Evolutionary conservation across 2,329 filamentous ascomycete species (phyloP).

Genomic region (Colletotrichum somersetense): DNA sequence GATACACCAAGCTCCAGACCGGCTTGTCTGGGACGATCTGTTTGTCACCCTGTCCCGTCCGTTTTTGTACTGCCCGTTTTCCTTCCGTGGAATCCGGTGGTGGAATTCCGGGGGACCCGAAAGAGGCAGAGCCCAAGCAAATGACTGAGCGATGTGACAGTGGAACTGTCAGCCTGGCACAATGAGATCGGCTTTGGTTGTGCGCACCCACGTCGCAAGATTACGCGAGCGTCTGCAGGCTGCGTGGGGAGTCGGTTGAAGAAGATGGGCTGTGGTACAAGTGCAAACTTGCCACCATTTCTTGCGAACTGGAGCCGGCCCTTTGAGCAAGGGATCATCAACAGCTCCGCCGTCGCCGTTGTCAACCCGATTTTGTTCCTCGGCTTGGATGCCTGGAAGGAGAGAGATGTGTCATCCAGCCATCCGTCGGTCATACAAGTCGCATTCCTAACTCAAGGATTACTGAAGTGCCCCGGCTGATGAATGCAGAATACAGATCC

Average conservation of each 20-base stretch:
- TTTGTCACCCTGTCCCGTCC: conserved; percentile 18
- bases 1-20: conserved; percentile 22
- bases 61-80: not conserved
- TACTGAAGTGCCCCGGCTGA: not conserved
- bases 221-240: not conserved
- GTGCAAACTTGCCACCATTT: conserved; percentile 6
- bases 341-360: not conserved
- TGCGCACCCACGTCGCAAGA: conserved; percentile 17
- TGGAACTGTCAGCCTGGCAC: conserved; percentile 3
- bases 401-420: not conserved
- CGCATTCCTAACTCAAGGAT: not conserved
- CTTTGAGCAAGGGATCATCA: conserved; percentile 6
- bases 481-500: not conserved
- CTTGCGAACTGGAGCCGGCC: conserved; percentile 10
- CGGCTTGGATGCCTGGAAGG: not conserved
- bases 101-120: conserved; percentile 1
- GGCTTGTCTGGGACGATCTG: conserved; percentile 9
- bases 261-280: conserved; percentile 18
- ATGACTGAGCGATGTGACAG: conserved; percentile 2
- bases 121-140: not conserved
- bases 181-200: conserved; percentile 8
- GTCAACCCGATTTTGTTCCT: not conserved
- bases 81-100: not conserved
- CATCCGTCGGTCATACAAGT: not conserved
- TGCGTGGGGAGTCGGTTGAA: conserved; percentile 15